Evolutionary conservation across 345 rosid genomes (phyloP).

Genomic region (Brassica cretica): DNA sequence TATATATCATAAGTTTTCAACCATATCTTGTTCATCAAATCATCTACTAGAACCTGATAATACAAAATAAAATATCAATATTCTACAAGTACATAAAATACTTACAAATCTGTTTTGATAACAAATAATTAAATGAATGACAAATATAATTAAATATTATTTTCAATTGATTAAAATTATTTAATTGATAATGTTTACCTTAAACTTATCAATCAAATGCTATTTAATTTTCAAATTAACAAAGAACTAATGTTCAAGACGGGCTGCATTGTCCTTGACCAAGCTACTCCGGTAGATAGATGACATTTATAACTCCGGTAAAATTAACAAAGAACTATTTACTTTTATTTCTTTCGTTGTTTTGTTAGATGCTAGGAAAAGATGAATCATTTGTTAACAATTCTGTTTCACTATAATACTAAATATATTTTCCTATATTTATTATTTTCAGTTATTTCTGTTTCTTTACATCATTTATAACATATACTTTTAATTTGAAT

Average conservation of each 20-base stretch:
- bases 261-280: background rate
- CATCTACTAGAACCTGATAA: too few species aligned
- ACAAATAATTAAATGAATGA: too few species aligned
- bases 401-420: background rate
- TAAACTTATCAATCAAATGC: background rate
- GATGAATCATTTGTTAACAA: background rate
- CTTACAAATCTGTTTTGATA: too few species aligned
- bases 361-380: background rate
- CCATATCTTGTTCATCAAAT: too few species aligned
- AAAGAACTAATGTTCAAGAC: background rate
- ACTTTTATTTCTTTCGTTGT: too few species aligned
- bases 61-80: too few species aligned
- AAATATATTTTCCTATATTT: background rate
- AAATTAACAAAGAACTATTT: too few species aligned
- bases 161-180: background rate
- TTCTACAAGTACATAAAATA: too few species aligned
- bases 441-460: background rate
- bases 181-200: background rate
- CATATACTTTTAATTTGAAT: background rate
- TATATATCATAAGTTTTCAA: too few species aligned
- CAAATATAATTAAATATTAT: too few species aligned
- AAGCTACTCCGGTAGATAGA: background rate
- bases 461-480: background rate
- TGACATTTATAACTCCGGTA: background rate
- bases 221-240: background rate